phyloP scores from a whole-genome alignment of 1,284 basidiomycete species.

The Melanopsichium pennsylvanicum region DNA sequence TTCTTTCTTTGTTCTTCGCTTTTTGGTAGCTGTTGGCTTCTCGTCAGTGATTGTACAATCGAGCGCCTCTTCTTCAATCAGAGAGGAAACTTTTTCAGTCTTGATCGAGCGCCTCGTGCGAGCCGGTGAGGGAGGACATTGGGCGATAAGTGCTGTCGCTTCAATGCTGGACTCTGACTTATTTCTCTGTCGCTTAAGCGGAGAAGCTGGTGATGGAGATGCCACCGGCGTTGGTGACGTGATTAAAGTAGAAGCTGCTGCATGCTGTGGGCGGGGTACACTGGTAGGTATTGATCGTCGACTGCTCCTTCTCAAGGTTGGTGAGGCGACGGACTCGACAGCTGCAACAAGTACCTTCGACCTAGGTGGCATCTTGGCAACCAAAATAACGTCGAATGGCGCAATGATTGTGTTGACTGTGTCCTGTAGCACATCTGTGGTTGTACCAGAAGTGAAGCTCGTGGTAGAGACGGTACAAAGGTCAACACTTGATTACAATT shows the following conservation, averaged over 20 bases:
- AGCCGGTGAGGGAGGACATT: background rate
- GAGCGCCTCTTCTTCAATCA: slow-evolving; percentile 1
- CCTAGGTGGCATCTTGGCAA: slow-evolving; percentile 14
- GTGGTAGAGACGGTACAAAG: no score
- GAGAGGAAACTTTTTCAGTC: background rate
- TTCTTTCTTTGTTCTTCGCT: slow-evolving; percentile 20
- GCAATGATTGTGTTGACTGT: no score
- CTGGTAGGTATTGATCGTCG: slow-evolving; percentile 5
- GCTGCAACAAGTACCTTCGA: slow-evolving; percentile 15
- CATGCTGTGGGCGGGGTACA: background rate
- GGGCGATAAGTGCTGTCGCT: background rate
- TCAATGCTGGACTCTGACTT: slow-evolving; percentile 1
- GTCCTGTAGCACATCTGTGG: no score
- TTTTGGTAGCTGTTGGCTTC: slow-evolving; percentile 5
- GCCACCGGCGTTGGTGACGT: background rate
- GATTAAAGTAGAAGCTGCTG: background rate
- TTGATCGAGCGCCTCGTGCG: slow-evolving; percentile 4
- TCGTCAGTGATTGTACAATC: background rate
- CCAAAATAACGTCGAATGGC: no score
- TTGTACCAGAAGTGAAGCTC: no score
- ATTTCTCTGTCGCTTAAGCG: slow-evolving; percentile 6
- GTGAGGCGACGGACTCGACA: background rate
- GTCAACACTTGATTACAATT: no score
- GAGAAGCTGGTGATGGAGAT: background rate
- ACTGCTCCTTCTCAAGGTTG: slow-evolving; percentile 20